Base-by-base conservation (phyloP, 148 eudicot species). In the Dianthus caryophyllus region DNA sequence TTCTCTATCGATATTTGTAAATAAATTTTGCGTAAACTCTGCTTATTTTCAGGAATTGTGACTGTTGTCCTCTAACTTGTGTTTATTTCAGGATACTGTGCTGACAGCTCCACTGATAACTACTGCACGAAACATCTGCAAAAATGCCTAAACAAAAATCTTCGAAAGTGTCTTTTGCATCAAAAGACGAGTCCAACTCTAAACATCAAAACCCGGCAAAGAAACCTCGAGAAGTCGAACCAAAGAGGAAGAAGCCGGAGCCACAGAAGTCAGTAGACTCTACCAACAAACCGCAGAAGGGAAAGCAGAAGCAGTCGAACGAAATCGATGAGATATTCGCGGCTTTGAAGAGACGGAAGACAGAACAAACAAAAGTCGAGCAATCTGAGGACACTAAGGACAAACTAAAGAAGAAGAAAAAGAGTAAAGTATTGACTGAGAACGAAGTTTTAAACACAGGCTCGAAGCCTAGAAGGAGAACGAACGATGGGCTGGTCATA, bases 251-350 rank as follows among this genome's bases (percentile, higher is more conserved):
- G 79, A 83, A 76, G 30, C 59, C 74, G 2, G 82, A 73, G 57
- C 14, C 39, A 11, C 70, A 53, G 25, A 76, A 70, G 58, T 52
- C 26, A 9, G 55, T 10, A 11, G 71, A 55, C 10, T 44, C 68
- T 36, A 69, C 58, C 49, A 49, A 54, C 25, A 75, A 73, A 10
- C 44, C 69, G 10, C 60, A 68, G 33, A 66, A 64, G 64, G 78
- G 21, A 59, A 78, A 64, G 70, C 61, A 61, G 41, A 70, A 70
- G 31, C 59, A 65, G 68, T 21, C 16, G 0, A 60, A 77, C 62
- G 80, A 72, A 72, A 77, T 86, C 27, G 91, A 86, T 44, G 87
- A 84, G 13, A 86, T 89, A 36, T 89, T 89, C 61, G 75, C 83
- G 6, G 73, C 68, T 39, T 74, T 65, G 66, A 88, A 85, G 82